A percentile compares a stretch with the other conserved stretches of the same genome.
These are phyloP conservation scores for Cercospora janseana DNA, from an alignment of 2,329 filamentous ascomycete genomes.

Conservation along the genomic window DNA sequence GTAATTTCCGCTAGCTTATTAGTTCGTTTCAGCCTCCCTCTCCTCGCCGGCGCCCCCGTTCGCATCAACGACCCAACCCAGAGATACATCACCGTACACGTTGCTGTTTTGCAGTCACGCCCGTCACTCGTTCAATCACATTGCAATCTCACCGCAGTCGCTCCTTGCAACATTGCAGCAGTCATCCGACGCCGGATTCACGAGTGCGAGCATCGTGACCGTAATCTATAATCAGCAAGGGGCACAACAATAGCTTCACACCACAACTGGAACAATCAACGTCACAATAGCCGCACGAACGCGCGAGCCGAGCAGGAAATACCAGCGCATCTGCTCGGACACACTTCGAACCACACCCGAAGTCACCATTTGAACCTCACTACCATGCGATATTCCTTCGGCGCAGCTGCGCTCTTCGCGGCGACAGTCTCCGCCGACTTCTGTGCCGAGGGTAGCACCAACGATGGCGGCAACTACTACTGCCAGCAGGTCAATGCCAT, in stretches of 20 bases:
- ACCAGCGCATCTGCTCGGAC: neutral
- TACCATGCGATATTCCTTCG: conserved; percentile 36
- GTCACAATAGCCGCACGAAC: conserved; percentile 9
- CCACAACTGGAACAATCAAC: conserved; percentile 6
- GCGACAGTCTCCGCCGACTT: conserved; percentile 32
- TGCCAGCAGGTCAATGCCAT: conserved; percentile 65
- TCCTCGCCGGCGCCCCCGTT: conserved; percentile 9
- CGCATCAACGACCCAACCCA: neutral
- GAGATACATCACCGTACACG: conserved; percentile 5
- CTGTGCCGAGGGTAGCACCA: conserved; percentile 33
- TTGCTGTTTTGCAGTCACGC: conserved; percentile 10
- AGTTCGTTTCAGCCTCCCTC: conserved; percentile 13
- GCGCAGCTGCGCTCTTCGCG: conserved; percentile 35
- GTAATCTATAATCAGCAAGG: neutral
- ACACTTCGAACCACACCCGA: conserved; percentile 4
- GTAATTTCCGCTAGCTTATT: neutral
- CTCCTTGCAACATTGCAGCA: conserved; percentile 3
- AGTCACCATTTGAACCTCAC: conserved; percentile 12
- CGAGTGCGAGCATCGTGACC: conserved; percentile 3
- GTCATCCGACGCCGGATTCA: conserved; percentile 2
- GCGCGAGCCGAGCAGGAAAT: neutral
- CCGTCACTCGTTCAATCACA: conserved; percentile 9
- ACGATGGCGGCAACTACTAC: conserved; percentile 58
- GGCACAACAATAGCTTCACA: conserved; percentile 5
- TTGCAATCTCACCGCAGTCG: conserved; percentile 14